Evolutionary conservation across 768 basidiomycete species (phyloP).

Genomic region (Lactarius psammicola): DNA sequence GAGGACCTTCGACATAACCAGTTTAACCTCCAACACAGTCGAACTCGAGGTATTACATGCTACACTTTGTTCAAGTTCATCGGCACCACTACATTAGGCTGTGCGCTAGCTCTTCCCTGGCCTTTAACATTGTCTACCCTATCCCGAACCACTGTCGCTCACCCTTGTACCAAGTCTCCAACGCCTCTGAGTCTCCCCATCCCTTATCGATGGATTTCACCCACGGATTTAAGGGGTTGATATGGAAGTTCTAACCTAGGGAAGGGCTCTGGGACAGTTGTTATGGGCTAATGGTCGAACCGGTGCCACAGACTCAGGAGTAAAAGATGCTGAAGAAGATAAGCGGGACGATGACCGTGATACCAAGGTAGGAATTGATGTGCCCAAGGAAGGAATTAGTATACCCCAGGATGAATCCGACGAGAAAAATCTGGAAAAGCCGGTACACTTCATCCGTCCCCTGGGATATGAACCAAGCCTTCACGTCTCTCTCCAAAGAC

Average conservation of each 20-base stretch:
- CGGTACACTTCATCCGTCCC: not conserved
- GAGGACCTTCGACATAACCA: not conserved
- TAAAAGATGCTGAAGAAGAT: not conserved
- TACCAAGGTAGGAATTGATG: not conserved
- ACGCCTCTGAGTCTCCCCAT: not conserved
- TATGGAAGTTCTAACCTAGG: not conserved
- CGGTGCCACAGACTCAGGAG: not conserved
- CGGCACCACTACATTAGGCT: too few relatives aligned
- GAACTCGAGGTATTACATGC: not conserved
- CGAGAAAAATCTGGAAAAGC: not conserved
- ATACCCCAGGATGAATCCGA: conserved; percentile 4
- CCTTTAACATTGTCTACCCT: not conserved
- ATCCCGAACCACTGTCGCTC: not conserved
- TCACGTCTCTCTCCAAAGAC: not conserved
- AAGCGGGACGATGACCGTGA: not conserved
- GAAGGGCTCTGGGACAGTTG: too few relatives aligned
- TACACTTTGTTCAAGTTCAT: not conserved
- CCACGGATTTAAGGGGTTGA: too few relatives aligned
- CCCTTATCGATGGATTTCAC: too few relatives aligned
- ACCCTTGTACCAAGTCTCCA: not conserved
- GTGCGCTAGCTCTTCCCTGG: not conserved
- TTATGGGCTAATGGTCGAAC: not conserved
- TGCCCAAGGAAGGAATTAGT: not conserved
- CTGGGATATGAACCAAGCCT: not conserved
- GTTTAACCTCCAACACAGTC: not conserved